phyloP scores from a whole-genome alignment of 2,329 filamentous ascomycete genomes.

The Alternaria conjuncta region DNA sequence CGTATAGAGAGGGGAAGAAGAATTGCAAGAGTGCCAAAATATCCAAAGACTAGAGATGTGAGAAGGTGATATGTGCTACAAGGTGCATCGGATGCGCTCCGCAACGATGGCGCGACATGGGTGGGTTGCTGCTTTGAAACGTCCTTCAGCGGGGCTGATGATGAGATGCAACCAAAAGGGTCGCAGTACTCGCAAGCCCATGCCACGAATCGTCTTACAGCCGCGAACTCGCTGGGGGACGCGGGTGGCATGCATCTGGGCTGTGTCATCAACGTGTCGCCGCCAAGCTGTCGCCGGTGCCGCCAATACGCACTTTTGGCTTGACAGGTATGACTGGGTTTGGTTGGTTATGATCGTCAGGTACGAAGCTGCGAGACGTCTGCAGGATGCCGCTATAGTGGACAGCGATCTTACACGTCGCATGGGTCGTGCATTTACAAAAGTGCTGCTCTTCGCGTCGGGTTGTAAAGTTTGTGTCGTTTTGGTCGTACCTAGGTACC shows the following conservation, averaged over 20 bases:
- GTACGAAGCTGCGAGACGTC: constrained; percentile 11
- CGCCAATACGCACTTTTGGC: constrained; percentile 1
- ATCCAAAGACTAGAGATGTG: constrained; percentile 12
- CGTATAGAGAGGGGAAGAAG: neutral
- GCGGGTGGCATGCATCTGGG: constrained; percentile 9
- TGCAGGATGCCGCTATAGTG: neutral
- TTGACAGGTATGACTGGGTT: constrained; percentile 22
- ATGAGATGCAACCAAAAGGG: constrained; percentile 40
- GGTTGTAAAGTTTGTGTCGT: neutral
- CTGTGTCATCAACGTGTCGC: constrained; percentile 12
- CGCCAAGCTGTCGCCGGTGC: constrained; percentile 21
- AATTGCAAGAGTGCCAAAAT: constrained; percentile 14
- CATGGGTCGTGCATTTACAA: neutral
- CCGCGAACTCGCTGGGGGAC: constrained; percentile 12
- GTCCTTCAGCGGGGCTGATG: constrained; percentile 25
- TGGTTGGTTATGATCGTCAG: constrained; percentile 24
- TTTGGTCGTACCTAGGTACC: neutral
- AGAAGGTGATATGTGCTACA: constrained; percentile 30
- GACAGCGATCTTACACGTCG: neutral
- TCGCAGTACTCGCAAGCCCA: constrained; percentile 28
- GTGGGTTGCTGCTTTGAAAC: constrained; percentile 35
- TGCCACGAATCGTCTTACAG: constrained; percentile 20
- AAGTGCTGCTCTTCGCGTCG: neutral
- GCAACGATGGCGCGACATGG: constrained; percentile 22
- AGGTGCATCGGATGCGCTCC: constrained; percentile 15